Evolutionary conservation across 139 green algal species (phyloP), one percentile per base, ranked within the genome.

Genomic region (Coelastrella sp.): DNA sequence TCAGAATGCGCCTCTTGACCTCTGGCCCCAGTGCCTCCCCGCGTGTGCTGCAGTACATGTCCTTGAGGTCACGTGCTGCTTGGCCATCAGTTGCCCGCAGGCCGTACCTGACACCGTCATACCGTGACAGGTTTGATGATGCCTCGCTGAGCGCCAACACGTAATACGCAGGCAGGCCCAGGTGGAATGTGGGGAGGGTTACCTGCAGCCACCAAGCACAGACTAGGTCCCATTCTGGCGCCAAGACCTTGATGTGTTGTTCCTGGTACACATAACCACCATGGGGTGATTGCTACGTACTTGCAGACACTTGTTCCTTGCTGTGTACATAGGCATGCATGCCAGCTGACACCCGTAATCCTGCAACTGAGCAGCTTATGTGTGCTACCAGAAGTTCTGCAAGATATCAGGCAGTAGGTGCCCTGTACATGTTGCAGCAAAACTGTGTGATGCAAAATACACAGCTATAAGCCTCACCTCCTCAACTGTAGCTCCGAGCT

Each of bases 101-200:
- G 13, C 96, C 97, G 89, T 98, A 99, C 8, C 97, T 96, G 61
- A 99, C 94, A 7, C 98, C 98, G 84, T 99, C 98, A 94, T 99
- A 99, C 2, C 98, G 95, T 0, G 97, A 95, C 6, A 99, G 94
- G 94, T 99, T 99, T 81, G 94, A 97, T 5, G 95, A 98, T 0
- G 98, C 98, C 94, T 99, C 98, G 19, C 94, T 97, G 0, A 96
- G 83, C 0, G 98, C 98, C 16, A 99, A 93, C 57, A 99, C 96
- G 88, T 99, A 99, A 91, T 99, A 99, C 2, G 98, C 98, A 4
- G 98, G 97, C 91, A 99, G 93, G 3, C 96, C 98, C 10, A 89
- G 60, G 2, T 92, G 88, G 71, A 98, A 98, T 13, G 88, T 93
- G 5, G 96, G 96, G 73, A 99, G 88, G 0, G 94, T 96, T 73